Evolutionary conservation across 202 grass and related monocot species (phyloP).

Genomic region (Schoenoplectus triqueter): DNA sequence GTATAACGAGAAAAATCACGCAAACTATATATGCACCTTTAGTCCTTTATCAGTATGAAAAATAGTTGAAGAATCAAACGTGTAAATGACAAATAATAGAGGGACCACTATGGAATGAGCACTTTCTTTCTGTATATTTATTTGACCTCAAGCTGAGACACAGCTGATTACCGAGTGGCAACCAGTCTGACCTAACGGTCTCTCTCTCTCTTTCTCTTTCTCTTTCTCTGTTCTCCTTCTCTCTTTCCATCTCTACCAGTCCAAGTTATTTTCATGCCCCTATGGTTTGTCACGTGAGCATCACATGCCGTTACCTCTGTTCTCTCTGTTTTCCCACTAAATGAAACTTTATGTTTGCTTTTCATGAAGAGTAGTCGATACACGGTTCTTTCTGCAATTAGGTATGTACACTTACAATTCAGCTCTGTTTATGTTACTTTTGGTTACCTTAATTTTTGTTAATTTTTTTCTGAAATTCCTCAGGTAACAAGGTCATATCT

Average conservation of each 20-base stretch:
- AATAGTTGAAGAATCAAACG: background rate
- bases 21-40: no score
- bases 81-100: constrained; percentile 15
- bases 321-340: constrained; percentile 11
- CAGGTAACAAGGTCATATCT: background rate
- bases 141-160: background rate
- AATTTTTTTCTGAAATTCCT: background rate
- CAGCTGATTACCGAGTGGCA: constrained; percentile 21
- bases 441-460: background rate
- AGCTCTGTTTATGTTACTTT: background rate
- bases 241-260: constrained; percentile 20
- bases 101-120: background rate
- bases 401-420: constrained; percentile 10
- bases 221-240: background rate
- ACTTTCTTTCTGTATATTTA: background rate
- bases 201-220: background rate
- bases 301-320: background rate
- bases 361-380: background rate
- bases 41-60: no score
- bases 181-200: constrained; percentile 43
- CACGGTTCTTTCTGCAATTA: constrained; percentile 5
- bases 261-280: constrained; percentile 13
- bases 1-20: no score
- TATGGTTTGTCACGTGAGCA: constrained; percentile 18
- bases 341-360: background rate